phyloP scores from a whole-genome alignment of 176 grass and related monocot genomes.

The Pontederia paniculata region DNA sequence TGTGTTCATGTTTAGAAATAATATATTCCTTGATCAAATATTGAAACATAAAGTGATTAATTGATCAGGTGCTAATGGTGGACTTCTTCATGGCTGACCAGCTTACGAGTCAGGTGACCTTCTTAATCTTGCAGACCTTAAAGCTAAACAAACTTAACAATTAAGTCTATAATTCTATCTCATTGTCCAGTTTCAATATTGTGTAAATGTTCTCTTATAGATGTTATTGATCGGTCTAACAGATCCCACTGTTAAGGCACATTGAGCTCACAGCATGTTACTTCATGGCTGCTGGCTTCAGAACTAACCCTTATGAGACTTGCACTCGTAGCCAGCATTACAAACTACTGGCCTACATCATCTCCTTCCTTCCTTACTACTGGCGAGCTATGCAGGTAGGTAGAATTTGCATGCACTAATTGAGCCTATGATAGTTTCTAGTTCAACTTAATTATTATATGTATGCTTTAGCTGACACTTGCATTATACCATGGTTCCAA shows the following conservation, averaged over 20 bases:
- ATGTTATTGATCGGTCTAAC: not conserved
- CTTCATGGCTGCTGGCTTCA: slow-evolving; percentile 62
- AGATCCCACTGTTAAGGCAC: slow-evolving; percentile 80
- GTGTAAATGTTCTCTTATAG: not conserved
- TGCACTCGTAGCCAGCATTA: slow-evolving; percentile 51
- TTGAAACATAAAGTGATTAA: slow-evolving; percentile 2
- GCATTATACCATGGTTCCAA: not conserved
- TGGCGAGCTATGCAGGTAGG: slow-evolving; percentile 97
- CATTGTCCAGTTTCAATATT: not conserved
- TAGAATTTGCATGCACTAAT: too few relatives aligned
- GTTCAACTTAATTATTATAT: too few relatives aligned
- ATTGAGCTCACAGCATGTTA: slow-evolving; percentile 75
- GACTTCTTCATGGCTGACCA: slow-evolving; percentile 99
- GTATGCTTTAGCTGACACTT: too few relatives aligned
- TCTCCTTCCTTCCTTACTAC: slow-evolving; percentile 93
- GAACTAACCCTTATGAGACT: slow-evolving; percentile 32
- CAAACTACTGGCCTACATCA: slow-evolving; percentile 52
- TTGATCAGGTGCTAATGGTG: slow-evolving; percentile 77
- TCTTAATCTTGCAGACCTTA: not conserved
- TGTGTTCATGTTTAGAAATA: not conserved
- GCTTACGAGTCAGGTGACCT: slow-evolving; percentile 83
- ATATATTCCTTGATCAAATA: too few relatives aligned
- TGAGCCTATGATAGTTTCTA: too few relatives aligned
- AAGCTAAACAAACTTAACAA: not conserved
- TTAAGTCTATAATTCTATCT: not conserved